Evolutionary conservation across 2,329 filamentous ascomycete species (phyloP), one percentile per base, ranked within the genome.

Genomic region (Metarhizium anisopliae): DNA sequence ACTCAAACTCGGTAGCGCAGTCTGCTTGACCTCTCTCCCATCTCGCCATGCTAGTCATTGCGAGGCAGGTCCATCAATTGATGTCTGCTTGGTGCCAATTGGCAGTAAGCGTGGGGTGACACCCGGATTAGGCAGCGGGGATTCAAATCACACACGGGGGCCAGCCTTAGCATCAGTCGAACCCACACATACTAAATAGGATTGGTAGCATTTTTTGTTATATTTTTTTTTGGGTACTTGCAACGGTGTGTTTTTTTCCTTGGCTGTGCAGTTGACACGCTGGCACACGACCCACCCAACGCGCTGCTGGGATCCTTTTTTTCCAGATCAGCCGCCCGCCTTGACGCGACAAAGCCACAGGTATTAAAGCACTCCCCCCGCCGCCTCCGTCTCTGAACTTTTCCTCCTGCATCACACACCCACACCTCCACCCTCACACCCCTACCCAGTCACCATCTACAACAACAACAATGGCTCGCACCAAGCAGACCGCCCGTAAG

Each of bases 401-500:
- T 71, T 60, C 67, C 64, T 74, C 66, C 70, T 73, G 64, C 73
- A 75, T 72, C 56, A 58, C 71, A 70, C 63, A 66, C 61, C 62
- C 64, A 64, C 60, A 61, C 55, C 62, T 61, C 61, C 59, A 61
- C 55, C 55, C 32, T 56, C 53, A 58, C 57, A 62, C 59, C 62
- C 62, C 51, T 61, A 62, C 60, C 45, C 64, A 66, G 61, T 59
- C 67, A 70, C 66, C 68, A 20, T 14, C 25, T 64, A 66, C 65
- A 71, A 66, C 69, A 67, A 58, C 68, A 67, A 72, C 68, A 77
- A 84, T 84, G 81, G 81, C 81, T 66, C 81, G 81, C 68, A 84
- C 81, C 62, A 84, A 84, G 80, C 81, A 84, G 72, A 84, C 80
- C 68, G 83, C 83, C 68, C 82, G 84, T 72, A 86, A 96, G 82